Evolutionary conservation across 2,329 filamentous ascomycete species (phyloP).

Genomic region (Bretziella fagacearum): DNA sequence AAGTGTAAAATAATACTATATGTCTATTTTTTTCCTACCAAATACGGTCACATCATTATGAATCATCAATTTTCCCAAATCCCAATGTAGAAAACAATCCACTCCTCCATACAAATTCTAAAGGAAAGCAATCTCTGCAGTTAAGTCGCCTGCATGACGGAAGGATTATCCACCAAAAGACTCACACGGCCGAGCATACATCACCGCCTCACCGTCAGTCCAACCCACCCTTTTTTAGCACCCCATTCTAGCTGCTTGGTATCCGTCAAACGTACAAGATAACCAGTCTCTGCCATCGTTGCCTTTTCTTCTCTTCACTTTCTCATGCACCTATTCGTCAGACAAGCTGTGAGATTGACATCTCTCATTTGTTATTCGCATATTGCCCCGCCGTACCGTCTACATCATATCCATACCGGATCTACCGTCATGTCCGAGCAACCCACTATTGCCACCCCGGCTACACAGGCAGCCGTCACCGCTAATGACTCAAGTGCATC

Average conservation of each 20-base stretch:
- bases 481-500: not conserved
- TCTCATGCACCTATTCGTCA: slow-evolving; percentile 1
- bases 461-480: not conserved
- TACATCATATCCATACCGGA: not conserved
- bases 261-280: not conserved
- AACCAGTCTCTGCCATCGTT: not conserved
- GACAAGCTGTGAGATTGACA: slow-evolving; percentile 2
- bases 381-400: not conserved
- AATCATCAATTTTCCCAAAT: no score
- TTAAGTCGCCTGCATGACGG: not conserved
- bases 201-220: not conserved
- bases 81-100: slow-evolving; percentile 3
- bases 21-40: no score
- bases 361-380: not conserved
- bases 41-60: no score
- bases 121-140: not conserved
- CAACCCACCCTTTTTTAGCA: not conserved
- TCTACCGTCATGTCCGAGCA: slow-evolving; percentile 8
- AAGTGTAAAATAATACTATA: no score
- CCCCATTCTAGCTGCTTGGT: not conserved
- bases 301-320: not conserved
- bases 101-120: not conserved
- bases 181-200: not conserved
- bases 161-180: not conserved
- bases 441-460: not conserved